Conservation (phyloP, 495 filamentous ascomycete species). For the Delitschia confertaspora region DNA sequence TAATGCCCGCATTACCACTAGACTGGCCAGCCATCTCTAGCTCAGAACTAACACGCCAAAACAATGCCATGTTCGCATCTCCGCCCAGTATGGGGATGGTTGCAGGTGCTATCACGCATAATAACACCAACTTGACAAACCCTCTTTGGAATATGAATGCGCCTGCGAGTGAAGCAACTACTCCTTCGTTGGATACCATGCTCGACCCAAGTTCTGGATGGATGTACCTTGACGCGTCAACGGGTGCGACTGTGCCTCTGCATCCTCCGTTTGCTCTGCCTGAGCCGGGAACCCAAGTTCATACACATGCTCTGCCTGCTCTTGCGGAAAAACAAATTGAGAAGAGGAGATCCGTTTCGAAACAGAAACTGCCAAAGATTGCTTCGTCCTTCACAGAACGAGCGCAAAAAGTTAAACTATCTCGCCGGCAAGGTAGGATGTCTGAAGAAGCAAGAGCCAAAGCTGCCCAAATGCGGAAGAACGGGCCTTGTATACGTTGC, state of each 20-base stretch:
- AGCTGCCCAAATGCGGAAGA: conserved; percentile 13
- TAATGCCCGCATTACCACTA: too few relatives aligned
- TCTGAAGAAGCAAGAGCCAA: conserved; percentile 3
- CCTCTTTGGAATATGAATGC: conserved; percentile 1
- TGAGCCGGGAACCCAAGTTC: not conserved
- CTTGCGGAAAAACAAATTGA: not conserved
- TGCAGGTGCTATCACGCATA: not conserved
- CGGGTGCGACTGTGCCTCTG: not conserved
- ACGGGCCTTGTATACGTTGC: conserved; percentile 19
- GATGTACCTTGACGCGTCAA: not conserved
- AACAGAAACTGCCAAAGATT: conserved; percentile 5
- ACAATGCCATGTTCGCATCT: not conserved
- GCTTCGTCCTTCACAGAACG: conserved; percentile 9
- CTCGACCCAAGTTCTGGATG: not conserved
- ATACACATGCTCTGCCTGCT: not conserved
- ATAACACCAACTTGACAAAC: not conserved
- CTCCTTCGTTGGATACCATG: not conserved
- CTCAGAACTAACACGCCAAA: not conserved
- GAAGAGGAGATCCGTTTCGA: not conserved
- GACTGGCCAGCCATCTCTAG: conserved; percentile 1
- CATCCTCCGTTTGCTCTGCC: not conserved
- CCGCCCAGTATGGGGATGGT: too few relatives aligned
- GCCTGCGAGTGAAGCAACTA: not conserved
- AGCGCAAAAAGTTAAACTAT: conserved; percentile 3
- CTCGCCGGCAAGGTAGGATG: conserved; percentile 7